phyloP scores from a whole-genome alignment of 2,329 filamentous ascomycete species.

The Ophiostoma pallidulum region DNA sequence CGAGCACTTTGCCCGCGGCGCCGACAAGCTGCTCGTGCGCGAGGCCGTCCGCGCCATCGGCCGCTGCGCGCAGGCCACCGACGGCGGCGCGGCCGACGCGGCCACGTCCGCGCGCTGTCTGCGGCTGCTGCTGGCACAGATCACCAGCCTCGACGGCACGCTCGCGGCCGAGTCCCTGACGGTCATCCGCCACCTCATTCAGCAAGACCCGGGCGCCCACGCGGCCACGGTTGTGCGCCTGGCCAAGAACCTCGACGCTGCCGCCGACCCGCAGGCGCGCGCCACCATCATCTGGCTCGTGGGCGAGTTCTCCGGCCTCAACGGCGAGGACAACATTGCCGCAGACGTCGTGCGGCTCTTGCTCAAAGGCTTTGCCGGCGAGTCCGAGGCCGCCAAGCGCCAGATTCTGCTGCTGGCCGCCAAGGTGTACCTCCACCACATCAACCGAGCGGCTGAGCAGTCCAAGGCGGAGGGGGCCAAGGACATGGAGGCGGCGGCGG shows the following conservation, averaged over 20 bases:
- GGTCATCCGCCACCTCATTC: slow-evolving; percentile 90
- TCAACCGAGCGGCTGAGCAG: slow-evolving; percentile 47
- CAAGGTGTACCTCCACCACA: slow-evolving; percentile 89
- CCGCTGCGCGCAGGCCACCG: slow-evolving; percentile 69
- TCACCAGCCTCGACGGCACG: slow-evolving; percentile 77
- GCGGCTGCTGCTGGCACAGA: slow-evolving; percentile 72
- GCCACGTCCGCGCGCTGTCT: slow-evolving; percentile 68
- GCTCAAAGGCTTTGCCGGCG: slow-evolving; percentile 66
- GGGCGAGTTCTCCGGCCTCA: slow-evolving; percentile 77
- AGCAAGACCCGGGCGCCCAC: slow-evolving; percentile 75
- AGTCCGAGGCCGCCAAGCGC: slow-evolving; percentile 76
- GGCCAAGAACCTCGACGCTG: slow-evolving; percentile 83
- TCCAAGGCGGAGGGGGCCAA: slow-evolving; percentile 18
- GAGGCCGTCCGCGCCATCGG: slow-evolving; percentile 91
- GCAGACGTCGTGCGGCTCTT: slow-evolving; percentile 86
- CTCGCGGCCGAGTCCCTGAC: slow-evolving; percentile 89
- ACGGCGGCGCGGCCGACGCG: slow-evolving; percentile 26
- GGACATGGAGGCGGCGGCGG: not conserved
- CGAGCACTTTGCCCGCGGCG: slow-evolving; percentile 77
- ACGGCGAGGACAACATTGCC: slow-evolving; percentile 79
- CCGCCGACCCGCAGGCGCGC: slow-evolving; percentile 76
- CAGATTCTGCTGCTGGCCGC: slow-evolving; percentile 89
- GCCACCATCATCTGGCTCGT: slow-evolving; percentile 97
- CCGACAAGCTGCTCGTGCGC: slow-evolving; percentile 66
- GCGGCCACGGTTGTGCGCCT: slow-evolving; percentile 77